Base-by-base conservation (phyloP, 2,329 filamentous ascomycete species). In the Fusarium sp. region DNA sequence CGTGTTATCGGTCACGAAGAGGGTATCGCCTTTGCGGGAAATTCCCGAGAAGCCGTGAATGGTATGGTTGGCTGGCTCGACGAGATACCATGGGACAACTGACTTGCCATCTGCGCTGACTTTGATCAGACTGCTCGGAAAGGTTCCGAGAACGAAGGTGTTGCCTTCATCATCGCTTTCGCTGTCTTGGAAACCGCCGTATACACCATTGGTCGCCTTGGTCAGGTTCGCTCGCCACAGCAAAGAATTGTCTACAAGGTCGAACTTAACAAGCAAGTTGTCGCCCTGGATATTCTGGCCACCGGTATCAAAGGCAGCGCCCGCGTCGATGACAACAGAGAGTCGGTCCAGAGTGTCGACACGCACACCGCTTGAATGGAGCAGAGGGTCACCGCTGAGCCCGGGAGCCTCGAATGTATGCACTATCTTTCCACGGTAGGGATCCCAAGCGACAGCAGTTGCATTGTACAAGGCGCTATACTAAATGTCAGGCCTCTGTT, bases 101-200 rank as follows among this genome's bases (percentile, higher is more conserved):
- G 69, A 64, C 7, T 70, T 69, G 5, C 82, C 82, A 56, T 81
- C 72, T 35, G 78, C 54, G 33, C 76, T 77, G 15, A 83, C 78
- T 18, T 79, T 79, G 51, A 84, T 68, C 22, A 85, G 77, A 12
- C 80, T 81, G 26, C 81, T 80, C 0, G 83, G 82, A 14, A 75
- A 84, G 0, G 81, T 83, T 45, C 84, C 82, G 2, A 84, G 73
- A 12, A 82, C 80, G 56, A 81, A 85, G 2, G 81, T 79, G 75
- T 83, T 82, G 14, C 82, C 82, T 5, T 69, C 69, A 2, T 57
- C 45, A 54, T 84, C 83, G 57, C 81, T 79, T 42, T 81, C 83
- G 7, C 84, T 76, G 57, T 85, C 84, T 63, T 85, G 83, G 41
- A 80, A 83, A 11, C 82, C 84, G 31, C 82, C 80, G 67, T 82